Evolutionary conservation across 257 asterid species (phyloP).

Genomic region (Solanum pennellii): DNA sequence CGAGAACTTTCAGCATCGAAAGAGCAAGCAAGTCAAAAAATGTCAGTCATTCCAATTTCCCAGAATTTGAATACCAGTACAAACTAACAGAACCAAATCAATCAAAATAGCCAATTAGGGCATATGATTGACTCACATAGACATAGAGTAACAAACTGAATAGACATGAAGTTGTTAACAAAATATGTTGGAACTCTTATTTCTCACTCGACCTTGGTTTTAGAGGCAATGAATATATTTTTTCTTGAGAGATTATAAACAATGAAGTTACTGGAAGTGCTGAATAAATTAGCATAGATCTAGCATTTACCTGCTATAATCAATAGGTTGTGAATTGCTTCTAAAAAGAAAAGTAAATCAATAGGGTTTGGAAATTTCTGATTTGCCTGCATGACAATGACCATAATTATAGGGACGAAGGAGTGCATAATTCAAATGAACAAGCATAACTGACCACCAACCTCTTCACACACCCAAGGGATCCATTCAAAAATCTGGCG

Average conservation of each 20-base stretch:
- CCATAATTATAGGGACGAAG: not conserved
- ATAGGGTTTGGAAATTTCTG: constrained; percentile 26
- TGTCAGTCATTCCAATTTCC: not conserved
- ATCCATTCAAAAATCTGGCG: constrained; percentile 63
- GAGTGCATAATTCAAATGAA: constrained; percentile 3
- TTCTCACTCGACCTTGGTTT: not conserved
- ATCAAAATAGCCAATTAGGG: not conserved
- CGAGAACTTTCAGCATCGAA: not conserved
- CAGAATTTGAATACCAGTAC: not conserved
- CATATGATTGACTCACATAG: not conserved
- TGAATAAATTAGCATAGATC: not conserved
- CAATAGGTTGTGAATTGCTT: constrained; percentile 63
- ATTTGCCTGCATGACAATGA: constrained; percentile 45
- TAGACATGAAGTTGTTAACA: not conserved
- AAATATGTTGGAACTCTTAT: not conserved
- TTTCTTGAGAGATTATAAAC: not conserved
- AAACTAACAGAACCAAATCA: not conserved
- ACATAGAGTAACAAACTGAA: not conserved
- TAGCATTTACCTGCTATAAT: constrained; percentile 40
- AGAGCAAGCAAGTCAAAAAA: not conserved
- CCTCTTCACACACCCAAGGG: constrained; percentile 81
- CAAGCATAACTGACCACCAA: constrained; percentile 8
- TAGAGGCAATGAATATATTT: not conserved
- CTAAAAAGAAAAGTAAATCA: constrained; percentile 56
- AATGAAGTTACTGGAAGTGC: not conserved